Evolutionary conservation across 352 stramenopile species (phyloP), one percentile per base, ranked within the genome.

Genomic region (Aphanomyces euteiches): DNA sequence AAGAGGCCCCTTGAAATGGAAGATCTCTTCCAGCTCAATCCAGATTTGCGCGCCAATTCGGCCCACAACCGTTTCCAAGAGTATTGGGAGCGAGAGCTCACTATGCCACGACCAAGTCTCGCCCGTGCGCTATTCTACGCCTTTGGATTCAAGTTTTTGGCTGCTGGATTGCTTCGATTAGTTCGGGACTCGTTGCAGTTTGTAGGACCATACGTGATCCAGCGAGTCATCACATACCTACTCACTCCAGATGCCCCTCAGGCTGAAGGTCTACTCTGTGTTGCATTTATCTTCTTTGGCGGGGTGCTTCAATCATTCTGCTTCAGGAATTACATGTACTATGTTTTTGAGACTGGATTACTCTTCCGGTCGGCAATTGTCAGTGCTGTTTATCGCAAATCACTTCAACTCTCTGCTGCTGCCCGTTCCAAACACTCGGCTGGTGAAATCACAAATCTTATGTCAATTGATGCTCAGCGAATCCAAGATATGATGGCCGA

Each of bases 361-460:
- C 82, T 80, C 56, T 78, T 84, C 59, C 83, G 85, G 4, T 80
- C 83, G 2, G 83, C 84, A 47, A 47, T 91, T 4, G 85, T 83
- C 17, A 88, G 86, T 77, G 72, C 88, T 39, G 81, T 91, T 50
- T 89, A 83, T 84, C 60, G 83, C 76, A 84, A 92, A 76, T 78
- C 90, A 79, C 67, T 98, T 85, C 92, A 83, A 78, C 84, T 81
- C 57, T 98, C 72, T 57, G 88, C 73, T 28, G 90, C 72, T 65
- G 84, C 74, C 67, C 90, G 66, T 56, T 83, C 84, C 83, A 81
- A 92, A 71, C 83, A 79, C 65, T 95, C 83, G 36, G 83, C 91
- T 19, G 96, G 96, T 64, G 92, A 98, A 81, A 98, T 99, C 73
- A 97, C 93, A 13, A 99, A 99, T 75, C 87, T 99, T 36, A 98